Base-by-base conservation (phyloP, 495 filamentous ascomycete species). In the Penicillium antarcticum region DNA sequence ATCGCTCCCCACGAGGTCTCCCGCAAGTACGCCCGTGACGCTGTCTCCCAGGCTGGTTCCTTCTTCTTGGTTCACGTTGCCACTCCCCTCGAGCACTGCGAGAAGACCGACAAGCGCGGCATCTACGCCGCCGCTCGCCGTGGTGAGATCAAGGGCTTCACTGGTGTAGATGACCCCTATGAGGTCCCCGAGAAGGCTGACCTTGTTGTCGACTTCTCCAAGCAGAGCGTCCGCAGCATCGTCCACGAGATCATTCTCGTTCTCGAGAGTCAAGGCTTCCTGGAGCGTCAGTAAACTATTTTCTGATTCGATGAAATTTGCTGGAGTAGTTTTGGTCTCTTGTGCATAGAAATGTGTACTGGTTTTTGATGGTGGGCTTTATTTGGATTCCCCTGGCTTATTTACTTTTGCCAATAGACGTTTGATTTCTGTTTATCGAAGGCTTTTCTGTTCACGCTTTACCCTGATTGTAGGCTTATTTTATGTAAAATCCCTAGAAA, bases 81-180 rank as follows among this genome's bases (percentile, higher is more conserved):
- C 18, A 98, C 94, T 48, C 85, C 88, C 45, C 82, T 98, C 45
- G 90, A 95, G 74, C 80, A 91, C 77, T 88, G 85, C 71, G 94
- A 98, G 80, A 85, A 86, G 81, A 96, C 91, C 47, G 94, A 98
- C 71, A 95, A 89, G 82, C 80, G 84, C 52, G 95, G 94, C 19
- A 86, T 97, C 58, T 98, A 98, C 72, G 80, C 74, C 19, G 81
- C 83, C 72, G 94, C 94, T 12, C 82, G 95, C 45, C 79, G 72
- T 8, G 94, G 94, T 13, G 91, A 97, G 79, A 95, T 98, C 74
- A 94, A 90, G 84, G 91, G 91, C 29, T 98, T 98, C 79, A 98
- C 94, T 26, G 94, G 94, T 62, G 94, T 98, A 51, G 94, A 98
- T 70, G 94, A 97, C 71, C 91, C 94, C 48, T 98, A 97, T 68